Base-by-base conservation (phyloP, 495 filamentous ascomycete species). In the Talaromyces wortmannii region DNA sequence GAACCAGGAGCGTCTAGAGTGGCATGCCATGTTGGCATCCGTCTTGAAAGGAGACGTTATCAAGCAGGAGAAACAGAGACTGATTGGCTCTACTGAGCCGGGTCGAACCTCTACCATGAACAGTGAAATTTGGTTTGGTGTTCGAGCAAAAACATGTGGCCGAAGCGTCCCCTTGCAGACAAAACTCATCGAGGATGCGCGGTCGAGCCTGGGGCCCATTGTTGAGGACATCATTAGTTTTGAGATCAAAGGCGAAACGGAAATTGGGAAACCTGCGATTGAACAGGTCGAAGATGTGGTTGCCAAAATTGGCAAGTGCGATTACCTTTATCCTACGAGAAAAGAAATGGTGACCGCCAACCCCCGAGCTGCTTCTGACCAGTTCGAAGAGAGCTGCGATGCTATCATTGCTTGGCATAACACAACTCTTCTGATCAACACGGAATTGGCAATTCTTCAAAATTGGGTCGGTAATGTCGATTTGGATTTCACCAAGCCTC, bases 11-110 rank as follows among this genome's bases (percentile, higher is more conserved):
- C 78, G 94, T 40, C 74, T 98, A 30, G 95, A 98, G 70, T 98
- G 94, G 94, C 92, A 98, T 72, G 87, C 89, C 5, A 98, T 98
- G 94, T 75, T 98, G 42, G 90, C 92, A 30, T 92, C 90, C 1
- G 94, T 98, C 4, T 71, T 98, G 59, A 97, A 92, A 36, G 94
- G 94, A 50, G 94, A 98, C 67, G 95, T 98, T 10, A 92, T 98
- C 18, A 88, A 89, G 59, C 94, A 98, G 68, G 94, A 98, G 73
- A 98, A 97, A 74, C 94, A 95, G 64, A 83, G 94, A 31, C 71
- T 98, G 59, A 90, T 92, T 61, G 94, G 91, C 15, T 83, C 88
- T 18, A 78, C 83, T 7, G 94, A 96, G 59, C 82, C 87, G 52
- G 81, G 85, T 52, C 84, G 83, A 40, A 86, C 89, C 55, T 78